Evolutionary conservation across 495 filamentous ascomycete genomes (phyloP), one percentile per base, ranked within the genome.

Genomic region (Tuber brumale): DNA sequence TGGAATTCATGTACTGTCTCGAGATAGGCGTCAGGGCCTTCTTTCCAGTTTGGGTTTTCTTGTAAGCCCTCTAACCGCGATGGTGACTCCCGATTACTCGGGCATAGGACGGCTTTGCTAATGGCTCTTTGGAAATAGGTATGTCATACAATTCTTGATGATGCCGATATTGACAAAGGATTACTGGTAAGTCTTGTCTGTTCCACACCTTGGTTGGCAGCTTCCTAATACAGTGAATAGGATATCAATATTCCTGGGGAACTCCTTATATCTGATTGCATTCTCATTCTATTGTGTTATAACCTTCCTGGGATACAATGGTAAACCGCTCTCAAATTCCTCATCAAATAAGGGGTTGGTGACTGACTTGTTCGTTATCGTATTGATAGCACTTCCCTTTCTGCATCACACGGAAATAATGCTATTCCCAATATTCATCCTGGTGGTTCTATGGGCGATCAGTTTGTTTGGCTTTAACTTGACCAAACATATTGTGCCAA

Each of bases 1-100:
- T 93, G 79, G 91, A 93, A 79, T 93, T 93, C 85, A 92, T 92
- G 81, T 93, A 93, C 82, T 93, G 91, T 82, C 92, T 93, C 83
- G 91, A 93, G 90, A 90, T 92, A 46, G 88, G 91, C 8, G 92
- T 92, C 74, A 87, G 91, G 46, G 90, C 91, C 3, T 93, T 92
- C 84, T 91, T 93, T 81, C 91, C 91, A 3, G 86, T 93, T 51
- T 93, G 91, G 86, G 86, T 91, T 70, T 90, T 91, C 78, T 86
- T 93, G 81, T 82, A 71, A 80, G 81, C 72, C 43, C 18, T 31
- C 37, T 43, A 66, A 8, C 57, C 27, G 27, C 8, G 14, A 74
- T 31, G 48, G 5, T 61, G 39, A 14, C 10, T n/a, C 72, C 14
- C 35, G n/a, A 31, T 41, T 35, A 2, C 39, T 21, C 44, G 21